phyloP scores from a whole-genome alignment of 2,329 filamentous ascomycete species.

The Hypoxylon rubiginosum region DNA sequence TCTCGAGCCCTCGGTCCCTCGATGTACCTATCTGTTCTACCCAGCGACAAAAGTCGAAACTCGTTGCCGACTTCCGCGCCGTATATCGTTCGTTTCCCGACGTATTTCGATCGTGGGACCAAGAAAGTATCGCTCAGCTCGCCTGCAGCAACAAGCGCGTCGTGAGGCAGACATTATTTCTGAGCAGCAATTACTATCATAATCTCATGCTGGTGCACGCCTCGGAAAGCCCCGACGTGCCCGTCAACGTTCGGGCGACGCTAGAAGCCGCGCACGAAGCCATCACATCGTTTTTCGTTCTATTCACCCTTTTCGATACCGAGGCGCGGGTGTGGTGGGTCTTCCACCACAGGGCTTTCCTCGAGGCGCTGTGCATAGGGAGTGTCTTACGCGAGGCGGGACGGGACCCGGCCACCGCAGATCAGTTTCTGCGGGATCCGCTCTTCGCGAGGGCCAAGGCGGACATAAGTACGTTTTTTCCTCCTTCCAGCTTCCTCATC shows the following conservation, averaged over 20 bases:
- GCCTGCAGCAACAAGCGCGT: conserved; percentile 73
- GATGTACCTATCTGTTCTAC: conserved; percentile 79
- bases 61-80: conserved; percentile 77
- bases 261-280: conserved; percentile 83
- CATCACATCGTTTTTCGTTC: conserved; percentile 79
- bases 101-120: conserved; percentile 77
- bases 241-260: conserved; percentile 75
- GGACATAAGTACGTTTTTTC: conserved; percentile 70
- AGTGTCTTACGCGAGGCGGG: conserved; percentile 68
- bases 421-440: conserved; percentile 65
- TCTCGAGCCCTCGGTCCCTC: conserved; percentile 81
- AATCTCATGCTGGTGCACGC: conserved; percentile 85
- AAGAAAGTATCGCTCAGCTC: conserved; percentile 69
- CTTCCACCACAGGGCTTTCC: conserved; percentile 83
- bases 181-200: conserved; percentile 87
- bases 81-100: conserved; percentile 81
- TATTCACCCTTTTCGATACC: conserved; percentile 75
- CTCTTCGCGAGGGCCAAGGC: conserved; percentile 70
- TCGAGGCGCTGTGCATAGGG: conserved; percentile 79
- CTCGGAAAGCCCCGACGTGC: conserved; percentile 74
- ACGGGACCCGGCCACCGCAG: conserved; percentile 61
- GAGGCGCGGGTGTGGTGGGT: conserved; percentile 89
- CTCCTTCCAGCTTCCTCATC: conserved; percentile 7
- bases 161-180: conserved; percentile 80
- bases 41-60: conserved; percentile 75